These are phyloP conservation scores for Mitragyna speciosa DNA, from an alignment of 257 asterid species.

Conservation along the genomic window DNA sequence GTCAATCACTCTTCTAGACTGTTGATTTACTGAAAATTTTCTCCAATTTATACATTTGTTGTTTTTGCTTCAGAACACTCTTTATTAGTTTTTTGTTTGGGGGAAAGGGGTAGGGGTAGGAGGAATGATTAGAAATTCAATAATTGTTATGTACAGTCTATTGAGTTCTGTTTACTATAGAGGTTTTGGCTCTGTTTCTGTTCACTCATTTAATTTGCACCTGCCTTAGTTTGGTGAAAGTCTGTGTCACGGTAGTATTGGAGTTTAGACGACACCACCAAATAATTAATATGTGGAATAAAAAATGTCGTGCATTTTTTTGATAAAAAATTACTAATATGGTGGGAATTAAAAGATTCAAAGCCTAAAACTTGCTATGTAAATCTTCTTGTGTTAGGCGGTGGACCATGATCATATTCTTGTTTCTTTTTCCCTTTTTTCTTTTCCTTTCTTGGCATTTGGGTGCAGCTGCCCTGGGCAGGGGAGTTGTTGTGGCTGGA, in stretches of 20 bases:
- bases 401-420: background rate
- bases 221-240: background rate
- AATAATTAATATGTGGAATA: background rate
- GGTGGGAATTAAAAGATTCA: background rate
- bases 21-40: background rate
- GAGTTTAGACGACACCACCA: background rate
- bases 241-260: background rate
- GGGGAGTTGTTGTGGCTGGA: background rate
- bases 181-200: background rate
- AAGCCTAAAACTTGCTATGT: background rate
- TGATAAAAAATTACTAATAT: background rate
- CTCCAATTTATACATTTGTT: background rate
- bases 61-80: background rate
- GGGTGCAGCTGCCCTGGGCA: background rate
- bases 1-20: background rate
- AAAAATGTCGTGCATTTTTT: background rate
- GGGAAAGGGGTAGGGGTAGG: background rate
- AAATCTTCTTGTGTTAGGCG: background rate
- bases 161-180: background rate
- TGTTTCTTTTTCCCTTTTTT: background rate
- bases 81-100: background rate
- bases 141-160: background rate
- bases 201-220: background rate
- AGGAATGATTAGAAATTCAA: background rate
- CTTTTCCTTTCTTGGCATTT: background rate